phyloP scores from a whole-genome alignment of 495 filamentous ascomycete genomes.

The Aspergillus nidulans region DNA sequence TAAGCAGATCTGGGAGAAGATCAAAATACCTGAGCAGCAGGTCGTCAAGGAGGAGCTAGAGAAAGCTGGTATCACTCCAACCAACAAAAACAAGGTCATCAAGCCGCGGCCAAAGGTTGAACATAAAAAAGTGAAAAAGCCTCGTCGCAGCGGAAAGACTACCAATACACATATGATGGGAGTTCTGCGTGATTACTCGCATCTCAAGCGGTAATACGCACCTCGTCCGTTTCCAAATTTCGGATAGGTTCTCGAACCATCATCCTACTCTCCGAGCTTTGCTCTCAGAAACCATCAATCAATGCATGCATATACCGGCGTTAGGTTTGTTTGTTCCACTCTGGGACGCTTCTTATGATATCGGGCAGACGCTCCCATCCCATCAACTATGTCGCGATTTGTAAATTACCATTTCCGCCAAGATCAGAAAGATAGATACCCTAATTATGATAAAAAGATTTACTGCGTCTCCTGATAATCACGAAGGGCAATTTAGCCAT shows the following conservation, averaged over 20 bases:
- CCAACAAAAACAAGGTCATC: constrained; percentile 66
- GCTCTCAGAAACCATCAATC: neutral
- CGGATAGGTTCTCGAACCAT: neutral
- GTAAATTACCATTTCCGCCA: constrained; percentile 1
- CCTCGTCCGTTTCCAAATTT: neutral
- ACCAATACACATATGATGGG: constrained; percentile 92
- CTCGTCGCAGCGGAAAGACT: constrained; percentile 71
- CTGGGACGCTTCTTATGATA: neutral
- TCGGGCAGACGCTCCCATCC: neutral
- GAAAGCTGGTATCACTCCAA: constrained; percentile 70
- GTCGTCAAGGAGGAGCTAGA: constrained; percentile 71
- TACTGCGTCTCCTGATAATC: too few relatives aligned
- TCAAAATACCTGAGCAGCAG: constrained; percentile 68
- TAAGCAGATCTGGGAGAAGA: constrained; percentile 73
- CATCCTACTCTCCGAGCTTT: neutral
- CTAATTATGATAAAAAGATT: constrained; percentile 1
- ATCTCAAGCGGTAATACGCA: constrained; percentile 44
- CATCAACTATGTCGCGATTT: neutral
- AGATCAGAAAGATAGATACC: constrained; percentile 10
- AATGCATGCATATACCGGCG: constrained; percentile 3
- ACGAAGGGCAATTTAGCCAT: too few relatives aligned
- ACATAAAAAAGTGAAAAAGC: constrained; percentile 58
- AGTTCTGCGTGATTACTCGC: constrained; percentile 79
- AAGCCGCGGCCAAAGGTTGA: constrained; percentile 53
- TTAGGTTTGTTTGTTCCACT: neutral